Base-by-base conservation (phyloP, 1,139 yeast species). In the Sugiyamaella paludigena region DNA sequence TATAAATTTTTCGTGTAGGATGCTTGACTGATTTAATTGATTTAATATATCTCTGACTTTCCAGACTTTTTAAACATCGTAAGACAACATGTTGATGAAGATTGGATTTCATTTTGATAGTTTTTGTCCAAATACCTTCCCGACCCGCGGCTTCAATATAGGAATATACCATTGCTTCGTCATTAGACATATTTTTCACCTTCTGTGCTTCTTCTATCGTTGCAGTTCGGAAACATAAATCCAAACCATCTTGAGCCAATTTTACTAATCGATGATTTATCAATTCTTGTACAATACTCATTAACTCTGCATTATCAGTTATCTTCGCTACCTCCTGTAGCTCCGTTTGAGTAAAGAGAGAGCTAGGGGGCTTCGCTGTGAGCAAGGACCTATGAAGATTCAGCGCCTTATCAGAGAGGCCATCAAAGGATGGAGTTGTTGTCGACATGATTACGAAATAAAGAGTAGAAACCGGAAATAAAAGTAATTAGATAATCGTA, bases 1-100 rank as follows among this genome's bases (percentile, higher is more conserved):
- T 92, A 69, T 89, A 94, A 37, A 92, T 92, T 66, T 92, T 94
- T 58, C 98, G 77, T 2, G 98, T 92, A n/a, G 98, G 98, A 65
- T 81, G 86, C 65, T 89, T 92, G 26, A 94, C 98, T 12, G 89
- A 82, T 66, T 92, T 92, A 64, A 92, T 89, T 51, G 88, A 79
- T 65, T 92, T 94, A 67, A 94, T 89, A 65, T 82, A 84, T 47
- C 95, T 77, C 65, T 88, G 95, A 41, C 79, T 74, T 62, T 92
- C 98, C 57, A 92, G 72, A 19, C 84, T 74, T 64, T 92, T 92
- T 61, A 92, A 73, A 61, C 96, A 88, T 62, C 96, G 77, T 42
- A 80, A 78, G 13, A 94, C 96, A 13, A 94, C 87, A 62, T 88
- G 95, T 63, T 89, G 96, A 67, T 94, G 98, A 58, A 92, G 72